Evolutionary conservation across 208 protist genomes (phyloP).

Genomic region (Crithidia acanthocephali): DNA sequence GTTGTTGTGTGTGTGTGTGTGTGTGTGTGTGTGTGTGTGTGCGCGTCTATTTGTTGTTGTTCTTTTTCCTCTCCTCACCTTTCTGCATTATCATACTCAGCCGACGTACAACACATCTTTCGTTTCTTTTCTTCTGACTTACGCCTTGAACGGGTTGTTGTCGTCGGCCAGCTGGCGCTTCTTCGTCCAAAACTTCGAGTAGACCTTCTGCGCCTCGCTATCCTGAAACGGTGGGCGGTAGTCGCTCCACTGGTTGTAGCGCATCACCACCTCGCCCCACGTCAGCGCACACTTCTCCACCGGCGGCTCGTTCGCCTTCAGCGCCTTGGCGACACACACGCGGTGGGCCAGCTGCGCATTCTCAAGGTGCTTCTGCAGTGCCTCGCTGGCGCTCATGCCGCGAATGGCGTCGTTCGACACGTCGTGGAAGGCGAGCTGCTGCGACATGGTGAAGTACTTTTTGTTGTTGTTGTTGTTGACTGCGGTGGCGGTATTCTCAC

Average conservation of each 20-base stretch:
- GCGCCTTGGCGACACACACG: slow-evolving; percentile 86
- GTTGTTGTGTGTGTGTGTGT: no score
- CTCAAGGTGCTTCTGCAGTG: slow-evolving; percentile 85
- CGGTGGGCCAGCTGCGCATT: slow-evolving; percentile 90
- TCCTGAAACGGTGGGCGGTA: slow-evolving; percentile 89
- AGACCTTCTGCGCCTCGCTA: slow-evolving; percentile 64
- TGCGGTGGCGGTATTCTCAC: neutral
- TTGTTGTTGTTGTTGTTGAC: neutral
- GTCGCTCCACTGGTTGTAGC: slow-evolving; percentile 87
- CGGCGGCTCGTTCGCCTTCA: slow-evolving; percentile 67
- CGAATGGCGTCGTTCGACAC: slow-evolving; percentile 78
- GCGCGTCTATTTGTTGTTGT: no score
- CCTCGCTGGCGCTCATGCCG: slow-evolving; percentile 82
- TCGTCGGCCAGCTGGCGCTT: slow-evolving; percentile 79
- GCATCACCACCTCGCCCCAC: slow-evolving; percentile 89
- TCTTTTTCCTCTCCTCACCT: no score
- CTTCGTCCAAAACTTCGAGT: slow-evolving; percentile 89
- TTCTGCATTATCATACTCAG: no score
- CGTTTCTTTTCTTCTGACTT: slow-evolving; percentile 8
- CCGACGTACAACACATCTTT: no score
- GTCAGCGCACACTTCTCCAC: slow-evolving; percentile 90
- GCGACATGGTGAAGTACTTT: slow-evolving; percentile 40
- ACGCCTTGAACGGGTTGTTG: slow-evolving; percentile 42
- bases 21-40: no score
- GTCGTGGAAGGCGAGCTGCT: slow-evolving; percentile 76